Conservation (phyloP, 2,329 filamentous ascomycete species). For the Alternaria sp. region DNA sequence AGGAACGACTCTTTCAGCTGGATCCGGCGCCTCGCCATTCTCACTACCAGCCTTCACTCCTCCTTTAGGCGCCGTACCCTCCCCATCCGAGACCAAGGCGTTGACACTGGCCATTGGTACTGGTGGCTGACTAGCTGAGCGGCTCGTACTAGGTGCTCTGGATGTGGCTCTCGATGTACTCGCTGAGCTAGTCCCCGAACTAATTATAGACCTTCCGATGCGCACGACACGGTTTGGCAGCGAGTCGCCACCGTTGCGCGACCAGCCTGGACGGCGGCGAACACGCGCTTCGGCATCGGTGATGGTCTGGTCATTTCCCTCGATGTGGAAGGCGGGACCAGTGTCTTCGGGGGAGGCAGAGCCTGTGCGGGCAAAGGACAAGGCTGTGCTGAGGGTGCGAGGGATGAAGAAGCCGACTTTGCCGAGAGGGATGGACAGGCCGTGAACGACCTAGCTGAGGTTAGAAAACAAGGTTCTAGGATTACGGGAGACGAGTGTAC, state of each 20-base stretch:
- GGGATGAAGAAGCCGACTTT: constrained; percentile 70
- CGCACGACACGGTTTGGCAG: constrained; percentile 40
- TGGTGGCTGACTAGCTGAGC: not conserved
- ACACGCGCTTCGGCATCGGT: constrained; percentile 32
- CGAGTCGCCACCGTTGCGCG: constrained; percentile 25
- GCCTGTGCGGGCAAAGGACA: constrained; percentile 27
- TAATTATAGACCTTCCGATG: constrained; percentile 46
- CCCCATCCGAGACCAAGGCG: not conserved
- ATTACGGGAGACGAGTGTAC: constrained; percentile 37
- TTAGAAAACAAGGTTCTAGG: not conserved
- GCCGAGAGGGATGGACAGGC: constrained; percentile 78
- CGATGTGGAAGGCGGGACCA: constrained; percentile 42
- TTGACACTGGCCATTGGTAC: not conserved
- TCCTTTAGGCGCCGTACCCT: not conserved
- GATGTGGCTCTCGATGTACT: constrained; percentile 4
- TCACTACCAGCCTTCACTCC: not conserved
- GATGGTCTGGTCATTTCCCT: constrained; percentile 19
- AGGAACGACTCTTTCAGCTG: constrained; percentile 9
- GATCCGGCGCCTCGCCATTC: not conserved
- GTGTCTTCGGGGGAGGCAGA: constrained; percentile 22
- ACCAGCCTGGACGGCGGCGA: constrained; percentile 31
- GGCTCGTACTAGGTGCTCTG: not conserved
- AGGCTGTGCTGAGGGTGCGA: constrained; percentile 64
- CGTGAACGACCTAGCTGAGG: constrained; percentile 71
- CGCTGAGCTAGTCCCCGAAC: constrained; percentile 20